Base-by-base conservation (phyloP, 179 eudicot genomes). In the Beta lomatogona region DNA sequence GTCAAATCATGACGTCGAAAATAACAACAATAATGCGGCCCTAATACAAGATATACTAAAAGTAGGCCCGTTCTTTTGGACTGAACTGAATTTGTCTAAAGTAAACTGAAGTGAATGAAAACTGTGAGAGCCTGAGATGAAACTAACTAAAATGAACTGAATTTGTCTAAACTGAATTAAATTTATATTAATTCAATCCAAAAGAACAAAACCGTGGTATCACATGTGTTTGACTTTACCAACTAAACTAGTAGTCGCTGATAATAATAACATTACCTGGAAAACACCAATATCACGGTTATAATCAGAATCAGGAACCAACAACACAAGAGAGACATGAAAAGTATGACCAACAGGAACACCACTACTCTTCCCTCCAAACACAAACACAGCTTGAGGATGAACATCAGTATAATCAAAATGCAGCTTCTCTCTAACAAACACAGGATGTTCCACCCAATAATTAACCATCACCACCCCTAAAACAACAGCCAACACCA, bases 271-370 rank as follows among this genome's bases (percentile, higher is more conserved):
- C 18, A n/a, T 52, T 76, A 90, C 95, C 92, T 92, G 95, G 74
- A 90, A 92, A 6, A 88, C 84, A 22, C 97, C 95, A 50, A 90
- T 44, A 9, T 89, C 85, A 15, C 86, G 79, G 66, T 93, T 93
- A 76, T 81, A 93, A 70, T 91, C 93, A 8, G 95, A 93, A 19
- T 93, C 97, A 3, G 97, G 95, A 86, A 93, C 54, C 84, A 92
- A 53, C 22, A 92, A 79, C 68, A 69, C 63, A 76, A 92, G 71
- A 7, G 87, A 83, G 11, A 89, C 92, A 80, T 76, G 79, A 45
- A 88, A 65, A 2, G 87, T 86, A 67, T 92, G 97, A 16, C 93
- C 97, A 69, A 89, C 89, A 2, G 93, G 94, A 50, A 92, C 89
- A 0, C 77, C 81, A n/a, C 60, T 4, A 61, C 80, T 52, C 53